Evolutionary conservation across 139 green algal species (phyloP), one percentile per base, ranked within the genome.

Genomic region (Micractinium conductrix): DNA sequence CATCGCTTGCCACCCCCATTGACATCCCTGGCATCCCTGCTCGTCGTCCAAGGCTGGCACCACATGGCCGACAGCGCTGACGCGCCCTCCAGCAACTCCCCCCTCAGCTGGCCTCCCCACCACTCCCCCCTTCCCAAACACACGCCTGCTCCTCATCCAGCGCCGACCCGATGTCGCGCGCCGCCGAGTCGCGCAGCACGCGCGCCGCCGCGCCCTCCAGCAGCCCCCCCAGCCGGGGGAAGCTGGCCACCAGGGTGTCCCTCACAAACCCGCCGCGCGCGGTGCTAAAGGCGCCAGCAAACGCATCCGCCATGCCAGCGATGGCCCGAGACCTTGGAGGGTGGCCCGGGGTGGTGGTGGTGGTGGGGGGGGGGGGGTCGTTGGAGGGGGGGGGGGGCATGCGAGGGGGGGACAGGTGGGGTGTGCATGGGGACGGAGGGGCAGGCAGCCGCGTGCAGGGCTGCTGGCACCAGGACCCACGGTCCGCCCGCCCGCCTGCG

Each of bases 151-250:
- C 63, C 16, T 85, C 79, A n/a, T 69, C 68, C 35, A 84, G 65
- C 26, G 82, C 65, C 1, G 74, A 37, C 21, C 48, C 55, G 10
- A 62, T 69, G 35, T 86, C 74, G 40, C 75, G 69, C 26, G 63
- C 79, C 28, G 89, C 90, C 2, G 91, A 96, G 76, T 98, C 95
- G 30, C 87, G 87, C 7, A 78, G 45, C 30, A 98, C 88, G 0
- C 89, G 72, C 10, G 92, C 85, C 4, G 95, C 88, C 19, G 90
- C 87, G 3, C 81, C 78, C 70, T 99, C 95, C 44, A 99, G 48
- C n/a, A 95, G 71, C 0, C 45, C 53, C 10, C 94, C 90, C 62
- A 99, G 90, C 35, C 89, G 88, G 0, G 97, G 95, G 87, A 95
- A 99, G 4, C 83, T 71, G 12, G 79, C 50, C 1, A 93, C 86